These are phyloP conservation scores for Psidium guajava DNA, from an alignment of 345 rosid species.

Conservation along the genomic window DNA sequence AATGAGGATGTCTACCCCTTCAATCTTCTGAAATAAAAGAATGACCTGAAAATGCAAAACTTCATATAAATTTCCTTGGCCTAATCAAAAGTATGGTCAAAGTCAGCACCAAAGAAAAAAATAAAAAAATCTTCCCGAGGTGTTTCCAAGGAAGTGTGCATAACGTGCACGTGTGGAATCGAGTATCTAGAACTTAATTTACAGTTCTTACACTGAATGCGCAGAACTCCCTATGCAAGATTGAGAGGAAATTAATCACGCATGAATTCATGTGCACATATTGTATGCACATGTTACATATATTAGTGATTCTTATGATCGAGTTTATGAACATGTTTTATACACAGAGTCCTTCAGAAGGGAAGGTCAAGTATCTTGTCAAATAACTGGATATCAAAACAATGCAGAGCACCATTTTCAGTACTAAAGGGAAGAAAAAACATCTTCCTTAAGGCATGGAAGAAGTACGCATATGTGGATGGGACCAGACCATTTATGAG, in stretches of 20 bases:
- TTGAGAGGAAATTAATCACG: not conserved
- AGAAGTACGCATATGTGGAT: not conserved
- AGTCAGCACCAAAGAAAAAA: not conserved
- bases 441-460: not conserved
- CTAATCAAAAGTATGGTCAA: not conserved
- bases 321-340: not conserved
- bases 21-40: conserved; percentile 89
- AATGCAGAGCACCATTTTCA: not conserved
- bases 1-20: conserved; percentile 89
- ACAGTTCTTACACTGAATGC: not conserved
- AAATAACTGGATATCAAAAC: not conserved
- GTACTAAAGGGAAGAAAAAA: not conserved
- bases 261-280: not conserved
- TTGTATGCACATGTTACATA: not conserved
- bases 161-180: not conserved
- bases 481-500: not conserved
- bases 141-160: not conserved
- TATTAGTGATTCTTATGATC: not conserved
- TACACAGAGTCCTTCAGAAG: not conserved
- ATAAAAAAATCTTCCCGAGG: not conserved
- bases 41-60: conserved; percentile 42
- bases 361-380: not conserved
- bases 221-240: not conserved
- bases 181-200: not conserved
- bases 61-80: not conserved